Percentiles rank a stretch among this genome's conserved stretches.
Evolutionary conservation across 129 eudicot genomes (phyloP).

Genomic region (Chrysanthemum makinoi): DNA sequence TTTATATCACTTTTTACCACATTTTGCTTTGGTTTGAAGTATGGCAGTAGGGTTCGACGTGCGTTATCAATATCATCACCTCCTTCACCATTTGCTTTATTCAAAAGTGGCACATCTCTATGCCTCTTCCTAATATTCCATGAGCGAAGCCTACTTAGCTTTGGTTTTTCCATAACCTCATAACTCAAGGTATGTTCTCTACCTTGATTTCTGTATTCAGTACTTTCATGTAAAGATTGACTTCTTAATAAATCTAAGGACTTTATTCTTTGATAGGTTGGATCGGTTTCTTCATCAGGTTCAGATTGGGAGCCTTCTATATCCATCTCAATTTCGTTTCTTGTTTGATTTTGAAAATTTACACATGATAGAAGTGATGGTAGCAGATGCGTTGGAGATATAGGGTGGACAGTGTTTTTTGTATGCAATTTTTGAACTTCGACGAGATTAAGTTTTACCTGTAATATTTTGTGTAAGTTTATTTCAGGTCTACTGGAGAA

Average conservation of each 20-base stretch:
- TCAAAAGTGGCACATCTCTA: conserved; percentile 45
- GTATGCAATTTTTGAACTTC: conserved; percentile 36
- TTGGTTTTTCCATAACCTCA: conserved; percentile 22
- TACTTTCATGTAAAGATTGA: conserved; percentile 27
- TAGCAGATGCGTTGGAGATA: conserved; percentile 49
- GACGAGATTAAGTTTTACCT: conserved; percentile 44
- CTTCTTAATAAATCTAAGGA: conserved; percentile 30
- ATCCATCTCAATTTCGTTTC: conserved; percentile 18
- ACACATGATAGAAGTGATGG: conserved; percentile 44
- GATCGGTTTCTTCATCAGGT: conserved; percentile 35
- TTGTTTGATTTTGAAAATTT: conserved; percentile 39
- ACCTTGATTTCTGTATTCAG: conserved; percentile 20
- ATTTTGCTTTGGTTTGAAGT: conserved; percentile 27
- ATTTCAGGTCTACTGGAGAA: conserved; percentile 2
- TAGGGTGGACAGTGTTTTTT: conserved; percentile 46
- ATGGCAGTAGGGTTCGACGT: conserved; percentile 39
- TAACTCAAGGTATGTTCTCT: conserved; percentile 18
- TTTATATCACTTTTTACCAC: conserved; percentile 14
- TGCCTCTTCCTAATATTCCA: conserved; percentile 48
- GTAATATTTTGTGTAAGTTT: conserved; percentile 26
- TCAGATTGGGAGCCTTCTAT: conserved; percentile 36
- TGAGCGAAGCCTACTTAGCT: conserved; percentile 39
- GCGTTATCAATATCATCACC: conserved; percentile 56
- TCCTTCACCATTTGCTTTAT: conserved; percentile 42
- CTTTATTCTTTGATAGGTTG: conserved; percentile 40